Evolutionary conservation across 2,329 filamentous ascomycete species (phyloP), one percentile per base, ranked within the genome.

Genomic region (Calonectria pseudoturangicola): DNA sequence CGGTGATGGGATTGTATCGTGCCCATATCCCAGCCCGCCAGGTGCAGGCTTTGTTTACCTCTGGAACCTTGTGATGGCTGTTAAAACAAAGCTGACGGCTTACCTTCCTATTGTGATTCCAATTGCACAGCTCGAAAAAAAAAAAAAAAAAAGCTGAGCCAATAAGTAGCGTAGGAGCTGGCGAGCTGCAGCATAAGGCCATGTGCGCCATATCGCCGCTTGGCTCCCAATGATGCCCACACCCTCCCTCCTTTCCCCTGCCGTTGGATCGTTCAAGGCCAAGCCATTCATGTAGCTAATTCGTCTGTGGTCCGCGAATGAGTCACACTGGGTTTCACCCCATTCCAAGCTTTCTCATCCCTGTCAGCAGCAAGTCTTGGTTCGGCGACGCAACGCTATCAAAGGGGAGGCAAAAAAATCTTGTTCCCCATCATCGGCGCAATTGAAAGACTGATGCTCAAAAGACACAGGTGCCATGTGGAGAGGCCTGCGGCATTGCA

Each of bases 291-390:
- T 72, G 68, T 68, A 71, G 70, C 66, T 76, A 70, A 79, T 78
- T 79, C 74, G 74, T 76, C 64, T 65, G 72, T 73, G 72, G 65
- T 54, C 75, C 71, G 62, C 70, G 58, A 77, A 79, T 80, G 78
- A 80, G 78, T 80, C 78, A 80, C 78, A 80, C 74, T 68, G 68
- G 60, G 78, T 80, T 79, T 80, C 78, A 80, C 72, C 78, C 71
- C 75, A 78, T 79, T 79, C 76, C 73, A 78, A 63, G 71, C 70
- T 73, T 68, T 75, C 21, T 4, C 43, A 80, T 72, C 78, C 78
- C 77, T 80, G 78, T 74, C 60, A 16, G 10, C 66, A 66, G 71
- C 47, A 64, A 63, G 73, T 71, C 70, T 75, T 79, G 78, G 78
- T 72, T 77, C 43, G 51, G 66, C 67, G 73, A 74, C 77, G 45